Conservation (phyloP, 2,329 filamentous ascomycete species). For the Beauveria australis region DNA sequence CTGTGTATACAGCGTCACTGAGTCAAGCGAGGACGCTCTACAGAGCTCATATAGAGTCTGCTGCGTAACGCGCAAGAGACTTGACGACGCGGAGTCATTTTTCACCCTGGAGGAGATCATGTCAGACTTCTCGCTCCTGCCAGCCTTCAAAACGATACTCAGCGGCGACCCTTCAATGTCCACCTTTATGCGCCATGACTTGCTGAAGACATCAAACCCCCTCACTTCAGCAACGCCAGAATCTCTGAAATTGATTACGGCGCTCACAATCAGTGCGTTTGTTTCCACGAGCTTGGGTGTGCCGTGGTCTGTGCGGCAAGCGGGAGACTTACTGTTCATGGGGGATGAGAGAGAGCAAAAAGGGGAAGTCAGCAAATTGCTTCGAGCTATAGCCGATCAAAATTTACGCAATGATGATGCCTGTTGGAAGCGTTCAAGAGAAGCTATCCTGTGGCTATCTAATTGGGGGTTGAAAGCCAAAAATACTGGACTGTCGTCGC, state of each 20-base stretch:
- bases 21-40: conserved; percentile 2
- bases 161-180: conserved; percentile 20
- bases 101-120: conserved; percentile 42
- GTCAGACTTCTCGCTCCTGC: conserved; percentile 32
- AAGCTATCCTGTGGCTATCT: conserved; percentile 64
- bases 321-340: conserved; percentile 56
- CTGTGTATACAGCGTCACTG: conserved; percentile 5
- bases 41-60: conserved; percentile 10
- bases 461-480: conserved; percentile 53
- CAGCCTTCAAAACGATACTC: conserved; percentile 20
- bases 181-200: conserved; percentile 28
- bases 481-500: conserved; percentile 15
- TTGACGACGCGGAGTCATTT: conserved; percentile 53
- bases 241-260: conserved; percentile 52
- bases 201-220: conserved; percentile 52
- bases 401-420: conserved; percentile 52
- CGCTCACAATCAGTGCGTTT: conserved; percentile 53
- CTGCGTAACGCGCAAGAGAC: conserved; percentile 15
- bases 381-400: conserved; percentile 42
- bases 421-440: conserved; percentile 54
- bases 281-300: conserved; percentile 44
- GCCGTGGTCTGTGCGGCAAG: conserved; percentile 42
- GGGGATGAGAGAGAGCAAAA: conserved; percentile 58
- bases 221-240: conserved; percentile 53
- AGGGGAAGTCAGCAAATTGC: conserved; percentile 47